Evolutionary conservation across 2,329 filamentous ascomycete genomes (phyloP).

Genomic region (Aspergillus udagawae): DNA sequence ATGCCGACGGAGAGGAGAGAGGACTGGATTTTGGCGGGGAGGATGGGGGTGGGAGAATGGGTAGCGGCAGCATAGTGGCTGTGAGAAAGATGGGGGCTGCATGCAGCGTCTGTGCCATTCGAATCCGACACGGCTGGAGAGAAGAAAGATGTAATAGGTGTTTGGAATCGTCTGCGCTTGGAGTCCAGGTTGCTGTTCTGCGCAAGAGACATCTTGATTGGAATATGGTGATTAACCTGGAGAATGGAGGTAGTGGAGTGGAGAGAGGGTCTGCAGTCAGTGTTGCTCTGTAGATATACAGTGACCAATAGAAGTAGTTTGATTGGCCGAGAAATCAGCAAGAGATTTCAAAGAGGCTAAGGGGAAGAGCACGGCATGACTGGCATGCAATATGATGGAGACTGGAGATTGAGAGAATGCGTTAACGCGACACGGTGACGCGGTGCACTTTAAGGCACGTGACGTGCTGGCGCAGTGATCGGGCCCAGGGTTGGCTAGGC

Average conservation of each 20-base stretch:
- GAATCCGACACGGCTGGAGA: slow-evolving; percentile 16
- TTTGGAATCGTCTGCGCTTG: slow-evolving; percentile 44
- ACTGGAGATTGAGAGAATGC: too few species aligned
- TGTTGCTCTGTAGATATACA: neutral
- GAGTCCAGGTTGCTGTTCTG: slow-evolving; percentile 24
- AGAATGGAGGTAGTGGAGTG: neutral
- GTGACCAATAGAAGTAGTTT: neutral
- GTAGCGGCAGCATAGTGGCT: slow-evolving; percentile 40
- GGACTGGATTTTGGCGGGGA: slow-evolving; percentile 68
- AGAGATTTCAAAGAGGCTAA: neutral
- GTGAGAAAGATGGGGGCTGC: slow-evolving; percentile 27
- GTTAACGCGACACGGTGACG: slow-evolving; percentile 24
- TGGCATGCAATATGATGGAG: slow-evolving; percentile 2
- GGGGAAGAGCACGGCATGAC: neutral
- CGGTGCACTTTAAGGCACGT: slow-evolving; percentile 13
- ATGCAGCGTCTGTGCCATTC: slow-evolving; percentile 6
- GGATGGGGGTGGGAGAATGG: slow-evolving; percentile 43
- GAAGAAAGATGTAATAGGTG: slow-evolving; percentile 41
- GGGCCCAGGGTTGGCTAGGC: too few species aligned
- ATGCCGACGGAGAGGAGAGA: slow-evolving; percentile 90
- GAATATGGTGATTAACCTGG: slow-evolving; percentile 16
- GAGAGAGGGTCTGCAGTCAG: neutral
- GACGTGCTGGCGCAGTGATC: neutral
- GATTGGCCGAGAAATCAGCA: neutral
- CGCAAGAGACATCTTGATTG: slow-evolving; percentile 5